These are phyloP conservation scores for Panaeolus papilionaceus DNA, from an alignment of 768 basidiomycete genomes.

Conservation along the genomic window DNA sequence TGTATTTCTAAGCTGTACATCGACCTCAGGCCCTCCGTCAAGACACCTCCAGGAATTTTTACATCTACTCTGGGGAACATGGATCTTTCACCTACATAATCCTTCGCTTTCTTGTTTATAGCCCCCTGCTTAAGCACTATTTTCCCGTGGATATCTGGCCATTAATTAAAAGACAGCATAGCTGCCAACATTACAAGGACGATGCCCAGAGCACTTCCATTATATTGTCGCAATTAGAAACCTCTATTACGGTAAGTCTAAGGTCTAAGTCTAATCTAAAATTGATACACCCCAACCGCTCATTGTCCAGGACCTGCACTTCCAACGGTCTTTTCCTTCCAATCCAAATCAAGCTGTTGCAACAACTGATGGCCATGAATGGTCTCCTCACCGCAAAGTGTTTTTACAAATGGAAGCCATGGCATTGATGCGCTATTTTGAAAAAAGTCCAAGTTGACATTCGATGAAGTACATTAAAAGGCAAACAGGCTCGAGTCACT, in stretches of 20 bases:
- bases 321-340: constrained; percentile 40
- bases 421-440: constrained; percentile 45
- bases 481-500: constrained; percentile 31
- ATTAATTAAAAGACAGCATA: no score
- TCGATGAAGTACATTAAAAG: not conserved
- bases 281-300: not conserved
- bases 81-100: not conserved
- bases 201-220: no score
- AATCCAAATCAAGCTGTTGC: constrained; percentile 40
- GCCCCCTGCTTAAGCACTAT: no score
- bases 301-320: not conserved
- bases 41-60: not conserved
- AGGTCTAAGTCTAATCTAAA: not conserved
- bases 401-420: constrained; percentile 43
- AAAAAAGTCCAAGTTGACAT: not conserved
- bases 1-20: constrained; percentile 12
- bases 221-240: no score
- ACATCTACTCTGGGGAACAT: not conserved
- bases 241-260: not conserved
- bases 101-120: no score
- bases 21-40: not conserved
- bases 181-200: no score
- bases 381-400: constrained; percentile 47
- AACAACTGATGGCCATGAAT: constrained; percentile 45
- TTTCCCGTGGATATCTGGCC: no score